Conservation (phyloP, 2,329 filamentous ascomycete genomes). For the Aureobasidium subglaciale region DNA sequence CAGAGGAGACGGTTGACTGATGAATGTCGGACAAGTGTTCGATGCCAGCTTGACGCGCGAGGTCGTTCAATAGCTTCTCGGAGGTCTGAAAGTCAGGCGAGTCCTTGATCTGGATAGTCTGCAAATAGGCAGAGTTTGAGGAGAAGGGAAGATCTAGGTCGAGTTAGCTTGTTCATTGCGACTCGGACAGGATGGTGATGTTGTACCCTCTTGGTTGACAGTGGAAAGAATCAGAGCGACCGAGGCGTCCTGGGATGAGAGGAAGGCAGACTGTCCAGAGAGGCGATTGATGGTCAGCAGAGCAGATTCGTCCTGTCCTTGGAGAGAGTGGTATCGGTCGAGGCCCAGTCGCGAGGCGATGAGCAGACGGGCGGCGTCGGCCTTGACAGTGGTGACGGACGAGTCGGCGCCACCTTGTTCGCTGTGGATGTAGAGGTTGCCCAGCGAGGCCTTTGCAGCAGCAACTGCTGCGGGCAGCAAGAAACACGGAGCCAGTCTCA, state of each 20-base stretch:
- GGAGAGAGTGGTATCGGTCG: slow-evolving; percentile 41
- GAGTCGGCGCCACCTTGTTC: slow-evolving; percentile 26
- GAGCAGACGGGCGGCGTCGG: slow-evolving; percentile 41
- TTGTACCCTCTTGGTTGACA: neutral
- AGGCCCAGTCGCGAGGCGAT: slow-evolving; percentile 45
- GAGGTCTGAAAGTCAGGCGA: slow-evolving; percentile 20
- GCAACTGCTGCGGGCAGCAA: slow-evolving; percentile 35
- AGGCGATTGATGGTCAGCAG: slow-evolving; percentile 42
- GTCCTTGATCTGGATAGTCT: neutral
- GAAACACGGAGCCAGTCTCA: slow-evolving; percentile 38
- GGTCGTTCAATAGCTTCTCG: slow-evolving; percentile 25
- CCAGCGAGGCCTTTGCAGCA: slow-evolving; percentile 24
- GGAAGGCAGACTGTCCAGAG: slow-evolving; percentile 36
- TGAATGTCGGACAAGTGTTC: neutral
- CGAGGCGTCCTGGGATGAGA: slow-evolving; percentile 23
- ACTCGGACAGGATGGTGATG: no score
- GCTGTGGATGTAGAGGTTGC: slow-evolving; percentile 34
- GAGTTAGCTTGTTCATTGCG: no score
- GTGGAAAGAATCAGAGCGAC: slow-evolving; percentile 23
- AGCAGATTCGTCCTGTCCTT: slow-evolving; percentile 33
- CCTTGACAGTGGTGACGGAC: slow-evolving; percentile 39
- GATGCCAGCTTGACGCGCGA: slow-evolving; percentile 23
- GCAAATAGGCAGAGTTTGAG: neutral
- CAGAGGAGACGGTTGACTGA: neutral
- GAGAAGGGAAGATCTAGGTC: neutral